phyloP scores from a whole-genome alignment of 345 rosid species.

The Heritiera littoralis region DNA sequence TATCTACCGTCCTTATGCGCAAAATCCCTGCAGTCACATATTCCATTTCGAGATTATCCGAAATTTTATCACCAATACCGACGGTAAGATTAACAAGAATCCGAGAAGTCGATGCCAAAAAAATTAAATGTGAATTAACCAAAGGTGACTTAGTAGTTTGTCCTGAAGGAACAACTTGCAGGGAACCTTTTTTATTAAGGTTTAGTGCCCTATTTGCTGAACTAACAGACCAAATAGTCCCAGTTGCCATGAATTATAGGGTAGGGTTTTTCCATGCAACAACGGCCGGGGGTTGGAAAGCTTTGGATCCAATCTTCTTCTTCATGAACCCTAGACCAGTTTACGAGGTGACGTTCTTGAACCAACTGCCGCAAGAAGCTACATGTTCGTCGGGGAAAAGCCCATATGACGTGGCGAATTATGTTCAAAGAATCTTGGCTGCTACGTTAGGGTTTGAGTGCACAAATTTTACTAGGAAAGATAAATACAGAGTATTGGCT shows the following conservation, averaged over 20 bases:
- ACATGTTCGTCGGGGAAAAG: slow-evolving; percentile 92
- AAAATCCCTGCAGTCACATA: slow-evolving; percentile 90
- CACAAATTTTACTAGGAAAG: slow-evolving; percentile 87
- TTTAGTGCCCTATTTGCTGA: slow-evolving; percentile 92
- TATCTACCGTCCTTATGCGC: slow-evolving; percentile 69
- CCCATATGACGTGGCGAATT: slow-evolving; percentile 87
- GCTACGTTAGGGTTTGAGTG: slow-evolving; percentile 90
- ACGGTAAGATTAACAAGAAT: slow-evolving; percentile 75
- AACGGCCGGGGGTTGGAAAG: slow-evolving; percentile 92
- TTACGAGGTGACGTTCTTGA: slow-evolving; percentile 90
- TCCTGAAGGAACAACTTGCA: slow-evolving; percentile 93
- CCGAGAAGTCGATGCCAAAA: slow-evolving; percentile 65
- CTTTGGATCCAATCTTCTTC: slow-evolving; percentile 83
- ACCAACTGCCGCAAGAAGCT: slow-evolving; percentile 72
- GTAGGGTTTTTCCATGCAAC: slow-evolving; percentile 98
- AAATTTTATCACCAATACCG: slow-evolving; percentile 83
- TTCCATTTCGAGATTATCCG: slow-evolving; percentile 76
- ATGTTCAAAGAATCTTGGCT: slow-evolving; percentile 84
- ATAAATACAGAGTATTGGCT: slow-evolving; percentile 75
- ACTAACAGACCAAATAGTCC: slow-evolving; percentile 76
- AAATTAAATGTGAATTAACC: slow-evolving; percentile 53
- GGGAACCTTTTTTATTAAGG: slow-evolving; percentile 81
- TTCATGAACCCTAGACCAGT: slow-evolving; percentile 93
- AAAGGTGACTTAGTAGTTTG: slow-evolving; percentile 81
- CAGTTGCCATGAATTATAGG: slow-evolving; percentile 88